Conservation (phyloP, 371 early-diverging fungal genomes). For the Mucor mucedo region DNA sequence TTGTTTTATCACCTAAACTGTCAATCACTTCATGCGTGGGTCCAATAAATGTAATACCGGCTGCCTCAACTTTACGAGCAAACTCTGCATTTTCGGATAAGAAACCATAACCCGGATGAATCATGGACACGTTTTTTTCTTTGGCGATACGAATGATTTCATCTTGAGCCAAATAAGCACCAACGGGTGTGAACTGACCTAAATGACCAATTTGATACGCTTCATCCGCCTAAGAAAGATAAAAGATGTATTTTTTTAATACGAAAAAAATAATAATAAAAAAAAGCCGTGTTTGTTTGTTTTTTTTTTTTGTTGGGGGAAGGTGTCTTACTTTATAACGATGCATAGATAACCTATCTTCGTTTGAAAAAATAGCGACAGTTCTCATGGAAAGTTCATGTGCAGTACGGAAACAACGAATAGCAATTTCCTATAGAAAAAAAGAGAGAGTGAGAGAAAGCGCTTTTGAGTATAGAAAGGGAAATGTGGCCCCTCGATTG, state of each 20-base stretch:
- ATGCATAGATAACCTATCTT: constrained; percentile 92
- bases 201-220: constrained; percentile 87
- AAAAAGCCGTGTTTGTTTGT: neutral
- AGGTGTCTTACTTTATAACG: constrained; percentile 75
- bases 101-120: constrained; percentile 93
- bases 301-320: neutral
- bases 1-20: constrained; percentile 91
- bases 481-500: neutral
- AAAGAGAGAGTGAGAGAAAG: neutral
- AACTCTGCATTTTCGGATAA: constrained; percentile 88
- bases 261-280: too few species aligned
- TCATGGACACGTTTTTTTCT: constrained; percentile 75
- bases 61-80: constrained; percentile 84
- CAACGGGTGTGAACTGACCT: constrained; percentile 87
- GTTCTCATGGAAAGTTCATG: constrained; percentile 90
- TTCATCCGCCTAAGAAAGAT: constrained; percentile 78
- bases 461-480: neutral
- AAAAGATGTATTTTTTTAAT: neutral
- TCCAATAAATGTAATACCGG: constrained; percentile 93
- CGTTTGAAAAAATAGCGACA: constrained; percentile 86
- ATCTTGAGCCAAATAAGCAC: constrained; percentile 92
- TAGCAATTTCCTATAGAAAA: constrained; percentile 79
- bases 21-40: constrained; percentile 87
- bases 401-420: constrained; percentile 88
- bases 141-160: constrained; percentile 88